phyloP scores from a whole-genome alignment of 768 basidiomycete genomes.

The Kockovaella imperatae region DNA sequence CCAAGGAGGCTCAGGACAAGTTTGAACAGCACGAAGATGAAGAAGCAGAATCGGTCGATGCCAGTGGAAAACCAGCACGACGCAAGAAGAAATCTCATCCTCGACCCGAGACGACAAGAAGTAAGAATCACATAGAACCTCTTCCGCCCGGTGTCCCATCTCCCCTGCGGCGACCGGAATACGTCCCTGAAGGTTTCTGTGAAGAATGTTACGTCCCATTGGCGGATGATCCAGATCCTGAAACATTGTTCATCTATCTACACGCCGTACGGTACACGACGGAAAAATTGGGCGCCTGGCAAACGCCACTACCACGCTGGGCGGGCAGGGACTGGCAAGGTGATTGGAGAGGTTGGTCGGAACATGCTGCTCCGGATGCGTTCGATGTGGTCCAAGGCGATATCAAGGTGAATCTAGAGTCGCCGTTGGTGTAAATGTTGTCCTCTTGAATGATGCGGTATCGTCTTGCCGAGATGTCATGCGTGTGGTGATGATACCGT shows the following conservation, averaged over 20 bases:
- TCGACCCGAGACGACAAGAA: background rate
- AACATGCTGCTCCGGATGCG: slow-evolving; percentile 11
- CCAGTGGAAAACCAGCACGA: background rate
- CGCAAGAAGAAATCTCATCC: slow-evolving; percentile 1
- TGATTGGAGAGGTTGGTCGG: slow-evolving; percentile 40
- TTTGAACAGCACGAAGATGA: slow-evolving; percentile 9
- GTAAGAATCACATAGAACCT: background rate
- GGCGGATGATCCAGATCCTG: slow-evolving; percentile 86
- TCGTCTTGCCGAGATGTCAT: too few relatives aligned
- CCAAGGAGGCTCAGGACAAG: slow-evolving; percentile 32
- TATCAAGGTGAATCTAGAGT: too few relatives aligned
- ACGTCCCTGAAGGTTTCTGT: slow-evolving; percentile 56
- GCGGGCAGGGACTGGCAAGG: slow-evolving; percentile 50
- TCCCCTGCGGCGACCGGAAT: slow-evolving; percentile 22
- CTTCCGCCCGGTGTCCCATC: slow-evolving; percentile 19
- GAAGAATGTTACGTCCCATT: slow-evolving; percentile 85
- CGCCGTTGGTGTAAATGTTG: too few relatives aligned
- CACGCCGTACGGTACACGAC: slow-evolving; percentile 66
- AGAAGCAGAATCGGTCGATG: slow-evolving; percentile 1
- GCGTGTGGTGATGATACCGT: too few relatives aligned
- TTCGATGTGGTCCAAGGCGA: too few relatives aligned
- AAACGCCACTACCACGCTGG: slow-evolving; percentile 61
- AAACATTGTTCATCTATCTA: slow-evolving; percentile 87
- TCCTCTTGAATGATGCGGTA: too few relatives aligned
- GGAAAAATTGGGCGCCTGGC: slow-evolving; percentile 29